Conservation (phyloP, 1,284 basidiomycete species). For the Fomitiporia mediterranea region DNA sequence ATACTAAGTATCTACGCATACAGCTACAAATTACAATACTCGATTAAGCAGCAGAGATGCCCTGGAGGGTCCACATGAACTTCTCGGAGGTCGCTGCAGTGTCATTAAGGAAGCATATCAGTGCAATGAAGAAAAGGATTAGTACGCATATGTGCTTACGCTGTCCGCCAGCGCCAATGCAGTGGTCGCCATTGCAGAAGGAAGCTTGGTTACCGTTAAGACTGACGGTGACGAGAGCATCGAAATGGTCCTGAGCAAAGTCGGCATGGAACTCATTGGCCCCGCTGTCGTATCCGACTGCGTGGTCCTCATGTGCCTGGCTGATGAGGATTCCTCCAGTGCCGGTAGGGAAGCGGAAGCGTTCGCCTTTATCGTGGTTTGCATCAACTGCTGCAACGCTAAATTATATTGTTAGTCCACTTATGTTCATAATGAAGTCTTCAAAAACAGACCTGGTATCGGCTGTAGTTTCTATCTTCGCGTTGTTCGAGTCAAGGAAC, state of each 20-base stretch:
- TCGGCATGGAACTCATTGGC: slow-evolving; percentile 3
- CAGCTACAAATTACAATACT: neutral
- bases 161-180: neutral
- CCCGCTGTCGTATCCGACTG: neutral
- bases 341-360: slow-evolving; percentile 6
- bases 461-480: neutral
- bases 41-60: neutral
- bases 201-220: neutral
- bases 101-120: no score
- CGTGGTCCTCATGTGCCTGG: slow-evolving; percentile 1
- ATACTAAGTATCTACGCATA: no score
- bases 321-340: neutral
- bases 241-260: neutral
- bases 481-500: slow-evolving; percentile 4
- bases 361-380: slow-evolving; percentile 2
- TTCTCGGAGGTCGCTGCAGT: neutral
- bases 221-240: neutral
- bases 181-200: neutral
- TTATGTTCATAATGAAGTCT: no score
- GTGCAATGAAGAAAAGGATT: neutral
- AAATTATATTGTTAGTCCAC: neutral
- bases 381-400: neutral
- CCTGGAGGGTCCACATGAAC: neutral
- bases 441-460: neutral
- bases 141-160: neutral